Evolutionary conservation across 148 eudicot species (phyloP).

Genomic region (Polygonum aviculare): DNA sequence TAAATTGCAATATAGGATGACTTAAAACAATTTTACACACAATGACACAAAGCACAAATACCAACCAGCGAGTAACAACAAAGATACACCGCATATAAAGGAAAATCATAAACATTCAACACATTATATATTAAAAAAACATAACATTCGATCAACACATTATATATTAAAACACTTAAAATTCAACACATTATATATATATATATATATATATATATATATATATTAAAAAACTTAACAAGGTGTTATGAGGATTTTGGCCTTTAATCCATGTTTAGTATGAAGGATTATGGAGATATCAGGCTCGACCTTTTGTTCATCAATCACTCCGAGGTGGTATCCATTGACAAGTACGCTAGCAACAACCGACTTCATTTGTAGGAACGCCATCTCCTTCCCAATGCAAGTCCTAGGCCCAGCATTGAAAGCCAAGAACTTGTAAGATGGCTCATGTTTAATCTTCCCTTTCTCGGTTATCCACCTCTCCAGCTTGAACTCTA

Average conservation of each 20-base stretch:
- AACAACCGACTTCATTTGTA: background rate
- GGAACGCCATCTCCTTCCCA: slow-evolving; percentile 7
- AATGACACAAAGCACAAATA: too few species aligned
- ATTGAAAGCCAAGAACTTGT: slow-evolving; percentile 5
- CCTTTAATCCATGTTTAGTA: slow-evolving; percentile 3
- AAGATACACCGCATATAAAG: too few species aligned
- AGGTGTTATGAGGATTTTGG: background rate
- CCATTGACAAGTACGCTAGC: background rate
- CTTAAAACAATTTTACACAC: too few species aligned
- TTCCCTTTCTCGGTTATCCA: slow-evolving; percentile 3
- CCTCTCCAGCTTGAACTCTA: slow-evolving; percentile 8
- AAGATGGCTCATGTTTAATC: slow-evolving; percentile 5
- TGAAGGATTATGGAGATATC: slow-evolving; percentile 4
- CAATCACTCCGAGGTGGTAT: background rate
- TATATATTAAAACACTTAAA: background rate
- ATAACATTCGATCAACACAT: too few species aligned
- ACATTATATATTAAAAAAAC: background rate
- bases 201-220: too few species aligned
- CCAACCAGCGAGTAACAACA: too few species aligned
- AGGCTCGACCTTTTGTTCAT: background rate
- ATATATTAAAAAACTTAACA: background rate
- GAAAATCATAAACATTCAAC: too few species aligned
- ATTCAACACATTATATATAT: background rate
- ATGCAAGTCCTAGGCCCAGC: slow-evolving; percentile 7
- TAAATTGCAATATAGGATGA: too few species aligned